Evolutionary conservation across 305 asterid genomes (phyloP).

Genomic region (Rubia peregrina): DNA sequence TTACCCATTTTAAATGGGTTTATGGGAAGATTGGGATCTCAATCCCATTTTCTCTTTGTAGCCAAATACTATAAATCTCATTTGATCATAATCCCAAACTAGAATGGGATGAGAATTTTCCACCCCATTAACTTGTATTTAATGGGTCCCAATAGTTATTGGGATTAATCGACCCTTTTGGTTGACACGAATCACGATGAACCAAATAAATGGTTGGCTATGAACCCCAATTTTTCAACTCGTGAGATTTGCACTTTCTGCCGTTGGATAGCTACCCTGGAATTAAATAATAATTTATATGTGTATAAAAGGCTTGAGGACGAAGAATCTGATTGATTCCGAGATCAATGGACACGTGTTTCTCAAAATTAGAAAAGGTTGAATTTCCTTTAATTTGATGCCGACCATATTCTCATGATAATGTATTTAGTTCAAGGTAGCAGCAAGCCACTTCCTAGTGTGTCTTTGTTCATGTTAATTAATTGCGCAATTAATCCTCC

Average conservation of each 20-base stretch:
- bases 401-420: constrained; percentile 5
- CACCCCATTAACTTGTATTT: too few relatives aligned
- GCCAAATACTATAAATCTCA: too few relatives aligned
- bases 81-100: too few relatives aligned
- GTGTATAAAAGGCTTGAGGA: neutral
- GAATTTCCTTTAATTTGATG: neutral
- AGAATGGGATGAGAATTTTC: too few relatives aligned
- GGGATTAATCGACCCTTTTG: too few relatives aligned
- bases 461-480: neutral
- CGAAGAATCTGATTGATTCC: neutral
- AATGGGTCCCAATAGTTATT: too few relatives aligned
- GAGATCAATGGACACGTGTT: neutral
- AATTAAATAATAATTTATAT: too few relatives aligned
- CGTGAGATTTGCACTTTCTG: neutral
- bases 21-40: too few relatives aligned
- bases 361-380: neutral
- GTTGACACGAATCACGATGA: too few relatives aligned
- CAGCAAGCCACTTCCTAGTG: neutral
- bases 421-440: neutral
- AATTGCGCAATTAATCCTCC: neutral
- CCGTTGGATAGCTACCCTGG: neutral
- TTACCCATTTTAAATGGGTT: too few relatives aligned
- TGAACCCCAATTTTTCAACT: neutral
- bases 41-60: too few relatives aligned
- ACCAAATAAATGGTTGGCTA: too few relatives aligned